Evolutionary conservation across 2,329 filamentous ascomycete genomes (phyloP).

Genomic region (Pezicula radicicola): DNA sequence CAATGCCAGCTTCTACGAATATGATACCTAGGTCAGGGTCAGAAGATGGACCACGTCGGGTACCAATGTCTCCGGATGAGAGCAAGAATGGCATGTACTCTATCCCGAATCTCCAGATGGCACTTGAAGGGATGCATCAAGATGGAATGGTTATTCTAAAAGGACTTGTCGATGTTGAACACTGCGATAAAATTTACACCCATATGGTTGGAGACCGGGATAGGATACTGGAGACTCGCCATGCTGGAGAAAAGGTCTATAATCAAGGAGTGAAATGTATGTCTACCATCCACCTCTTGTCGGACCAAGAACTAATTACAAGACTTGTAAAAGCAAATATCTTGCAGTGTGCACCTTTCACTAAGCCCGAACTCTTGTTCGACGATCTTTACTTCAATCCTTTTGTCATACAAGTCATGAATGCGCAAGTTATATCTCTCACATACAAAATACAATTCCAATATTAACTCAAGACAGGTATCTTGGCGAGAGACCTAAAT

Average conservation of each 20-base stretch:
- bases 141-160: conserved; percentile 29
- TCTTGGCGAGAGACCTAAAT: conserved; percentile 30
- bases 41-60: not conserved
- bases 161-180: conserved; percentile 23
- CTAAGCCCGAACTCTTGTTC: conserved; percentile 20
- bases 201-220: conserved; percentile 27
- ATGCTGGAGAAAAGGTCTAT: conserved; percentile 13
- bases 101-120: conserved; percentile 20
- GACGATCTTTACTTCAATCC: conserved; percentile 34
- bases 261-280: conserved; percentile 26
- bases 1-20: no score
- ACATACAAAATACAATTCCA: not conserved
- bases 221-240: conserved; percentile 10
- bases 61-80: conserved; percentile 7
- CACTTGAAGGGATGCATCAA: conserved; percentile 25
- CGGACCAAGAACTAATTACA: not conserved
- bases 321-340: conserved; percentile 24
- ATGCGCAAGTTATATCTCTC: conserved; percentile 20
- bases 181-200: conserved; percentile 25
- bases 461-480: conserved; percentile 21
- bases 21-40: no score
- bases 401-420: conserved; percentile 30
- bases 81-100: conserved; percentile 12
- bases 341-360: conserved; percentile 29
- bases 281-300: not conserved